Percentiles rank a stretch among this genome's conserved stretches.
These are phyloP conservation scores for Amanita pseudoporphyria DNA, from an alignment of 768 basidiomycete species.

Conservation along the genomic window DNA sequence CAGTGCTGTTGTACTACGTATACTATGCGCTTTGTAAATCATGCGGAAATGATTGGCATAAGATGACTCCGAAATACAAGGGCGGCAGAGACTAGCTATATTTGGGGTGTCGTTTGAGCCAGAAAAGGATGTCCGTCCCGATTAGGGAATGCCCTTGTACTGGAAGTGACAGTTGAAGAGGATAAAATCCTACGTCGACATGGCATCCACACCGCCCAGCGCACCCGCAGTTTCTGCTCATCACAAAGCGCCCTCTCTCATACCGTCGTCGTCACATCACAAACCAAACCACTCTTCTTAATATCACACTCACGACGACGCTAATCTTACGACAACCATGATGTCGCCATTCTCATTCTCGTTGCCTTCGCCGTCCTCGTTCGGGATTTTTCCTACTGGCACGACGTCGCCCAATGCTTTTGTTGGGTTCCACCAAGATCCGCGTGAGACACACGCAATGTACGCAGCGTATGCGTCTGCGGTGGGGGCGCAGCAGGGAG, in stretches of 20 bases:
- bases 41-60: too few relatives aligned
- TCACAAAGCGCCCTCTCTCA: not conserved
- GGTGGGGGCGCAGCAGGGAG: not conserved
- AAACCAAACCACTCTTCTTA: too few relatives aligned
- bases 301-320: not conserved
- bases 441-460: constrained; percentile 50
- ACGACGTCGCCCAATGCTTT: constrained; percentile 51
- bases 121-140: not conserved
- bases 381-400: constrained; percentile 50
- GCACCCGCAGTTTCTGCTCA: too few relatives aligned
- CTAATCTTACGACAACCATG: too few relatives aligned
- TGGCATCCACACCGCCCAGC: not conserved
- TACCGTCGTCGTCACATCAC: not conserved
- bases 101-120: constrained; percentile 1
- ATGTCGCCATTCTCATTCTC: constrained; percentile 17
- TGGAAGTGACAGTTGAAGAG: not conserved
- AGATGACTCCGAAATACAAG: not conserved
- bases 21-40: too few relatives aligned
- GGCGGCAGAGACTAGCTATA: not conserved
- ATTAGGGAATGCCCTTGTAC: constrained; percentile 3
- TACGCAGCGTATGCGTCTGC: constrained; percentile 37
- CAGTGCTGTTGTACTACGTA: too few relatives aligned
- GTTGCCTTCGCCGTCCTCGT: constrained; percentile 46
- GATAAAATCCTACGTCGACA: not conserved
- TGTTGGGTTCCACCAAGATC: constrained; percentile 45